Percentiles rank a stretch among this genome's conserved stretches.
phyloP scores from a whole-genome alignment of 2,329 filamentous ascomycete species.

The Hypomyces rosellus region DNA sequence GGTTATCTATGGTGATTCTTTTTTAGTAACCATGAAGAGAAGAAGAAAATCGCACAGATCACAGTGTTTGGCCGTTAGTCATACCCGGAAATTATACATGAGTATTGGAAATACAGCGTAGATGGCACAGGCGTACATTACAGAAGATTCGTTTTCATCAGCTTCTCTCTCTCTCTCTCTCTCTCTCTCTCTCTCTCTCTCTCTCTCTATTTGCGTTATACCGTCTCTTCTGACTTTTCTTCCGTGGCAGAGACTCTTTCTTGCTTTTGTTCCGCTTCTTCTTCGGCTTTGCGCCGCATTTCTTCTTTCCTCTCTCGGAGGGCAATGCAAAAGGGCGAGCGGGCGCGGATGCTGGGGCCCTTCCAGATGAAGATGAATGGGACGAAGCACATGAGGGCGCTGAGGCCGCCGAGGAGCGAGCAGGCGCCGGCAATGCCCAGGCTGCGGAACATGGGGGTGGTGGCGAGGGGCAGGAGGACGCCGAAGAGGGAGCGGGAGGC shows the following conservation, averaged over 20 bases:
- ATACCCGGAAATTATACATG: too few relatives aligned
- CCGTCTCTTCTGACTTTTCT: constrained; percentile 16
- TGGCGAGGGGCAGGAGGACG: constrained; percentile 58
- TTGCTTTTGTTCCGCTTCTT: constrained; percentile 23
- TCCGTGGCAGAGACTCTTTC: constrained; percentile 17
- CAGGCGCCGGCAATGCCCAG: constrained; percentile 46
- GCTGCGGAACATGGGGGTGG: constrained; percentile 41
- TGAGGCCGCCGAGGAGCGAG: constrained; percentile 45
- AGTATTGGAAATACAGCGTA: too few relatives aligned
- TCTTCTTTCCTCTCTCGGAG: constrained; percentile 46
- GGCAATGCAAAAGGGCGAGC: constrained; percentile 56
- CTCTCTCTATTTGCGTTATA: neutral
- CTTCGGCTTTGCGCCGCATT: constrained; percentile 34
- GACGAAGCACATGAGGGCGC: constrained; percentile 43
- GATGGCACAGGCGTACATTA: neutral
- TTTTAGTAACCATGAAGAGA: too few relatives aligned
- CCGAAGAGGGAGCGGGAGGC: constrained; percentile 91
- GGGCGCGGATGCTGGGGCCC: constrained; percentile 47
- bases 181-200: neutral
- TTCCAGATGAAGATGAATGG: constrained; percentile 51
- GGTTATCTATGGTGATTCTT: too few relatives aligned
- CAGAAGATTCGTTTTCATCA: neutral
- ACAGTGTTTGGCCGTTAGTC: too few relatives aligned
- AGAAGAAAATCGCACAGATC: too few relatives aligned
- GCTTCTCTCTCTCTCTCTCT: neutral